Base-by-base conservation (phyloP, 306 rosid species). In the Crataegus laevigata region DNA sequence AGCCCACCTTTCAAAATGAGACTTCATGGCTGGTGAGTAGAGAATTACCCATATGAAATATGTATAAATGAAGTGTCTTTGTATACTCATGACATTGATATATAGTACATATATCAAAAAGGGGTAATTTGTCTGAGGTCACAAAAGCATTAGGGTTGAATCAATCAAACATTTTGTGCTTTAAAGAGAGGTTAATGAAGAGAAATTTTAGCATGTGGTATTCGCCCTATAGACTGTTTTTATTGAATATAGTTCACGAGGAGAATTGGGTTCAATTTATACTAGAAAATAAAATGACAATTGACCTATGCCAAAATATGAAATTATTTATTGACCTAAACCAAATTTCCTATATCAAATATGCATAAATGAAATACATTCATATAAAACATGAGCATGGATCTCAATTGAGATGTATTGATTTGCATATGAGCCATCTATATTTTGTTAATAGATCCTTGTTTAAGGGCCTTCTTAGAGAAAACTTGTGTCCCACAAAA, bases 11-110 rank as follows among this genome's bases (percentile, higher is more conserved):
- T 85, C 96, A 92, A 81, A 92, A 92, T 73, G 99, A 96, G 83
- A 84, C 98, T 68, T 96, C 98, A 52, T 96, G 96, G 99, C 84
- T 96, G 89, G 99, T 96, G 87, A 88, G 99, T 90, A 72, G 52
- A 68, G 68, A 64, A 59, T 11, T 34, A 34, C 65, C 10, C 42
- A 73, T 63, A 24, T 57, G 45, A 66, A 61, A 63, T 38, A 15
- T 15, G 54, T 47, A 47, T 47, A 15, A 14, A 14, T 47, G 54
- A 47, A 47, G 3, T 2, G 8, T 47, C 54, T 5, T 15, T 47
- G 21, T 47, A 15, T 47, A 1, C 54, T 47, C 8, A 47, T 47
- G 54, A 0, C 54, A 4, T 5, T 55, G 25, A 55, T 55, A 3
- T 55, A 55, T 55, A 55, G 5, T 59, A 25, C 15, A 59, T 17